Percentiles rank a stretch among this genome's conserved stretches.
Conservation (phyloP, 2,329 filamentous ascomycete species). For the Ophiobolus disseminans region DNA sequence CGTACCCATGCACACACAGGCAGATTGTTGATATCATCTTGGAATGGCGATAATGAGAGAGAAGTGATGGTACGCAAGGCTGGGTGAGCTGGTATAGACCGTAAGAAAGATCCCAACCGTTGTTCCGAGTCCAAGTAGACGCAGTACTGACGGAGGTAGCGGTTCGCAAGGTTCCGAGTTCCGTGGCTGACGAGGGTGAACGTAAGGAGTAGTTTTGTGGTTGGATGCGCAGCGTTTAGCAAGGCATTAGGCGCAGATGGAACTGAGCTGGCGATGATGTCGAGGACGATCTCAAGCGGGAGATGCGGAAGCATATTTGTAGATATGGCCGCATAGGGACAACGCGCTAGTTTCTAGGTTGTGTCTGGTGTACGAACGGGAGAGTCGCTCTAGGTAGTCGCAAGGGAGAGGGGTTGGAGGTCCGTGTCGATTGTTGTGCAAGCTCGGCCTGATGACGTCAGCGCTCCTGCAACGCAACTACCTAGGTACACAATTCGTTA, state of each 20-base stretch:
- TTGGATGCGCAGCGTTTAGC: slow-evolving; percentile 50
- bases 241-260: slow-evolving; percentile 21
- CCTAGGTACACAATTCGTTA: no score
- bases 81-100: slow-evolving; percentile 21
- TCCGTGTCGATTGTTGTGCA: no score
- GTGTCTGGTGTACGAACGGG: no score
- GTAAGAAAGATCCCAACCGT: slow-evolving; percentile 35
- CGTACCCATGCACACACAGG: slow-evolving; percentile 52
- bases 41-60: slow-evolving; percentile 45
- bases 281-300: slow-evolving; percentile 38
- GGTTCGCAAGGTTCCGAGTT: slow-evolving; percentile 52
- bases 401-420: no score
- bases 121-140: slow-evolving; percentile 52
- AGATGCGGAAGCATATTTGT: slow-evolving; percentile 18
- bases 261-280: slow-evolving; percentile 33
- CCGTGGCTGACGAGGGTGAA: slow-evolving; percentile 55
- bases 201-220: slow-evolving; percentile 55
- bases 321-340: no score
- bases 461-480: no score
- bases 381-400: no score
- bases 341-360: no score
- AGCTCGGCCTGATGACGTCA: no score
- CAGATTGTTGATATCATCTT: slow-evolving; percentile 52
- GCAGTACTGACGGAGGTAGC: slow-evolving; percentile 56
- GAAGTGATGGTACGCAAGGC: slow-evolving; percentile 44